Evolutionary conservation across 352 stramenopile genomes (phyloP).

Genomic region (Elongisporangium prolatum): DNA sequence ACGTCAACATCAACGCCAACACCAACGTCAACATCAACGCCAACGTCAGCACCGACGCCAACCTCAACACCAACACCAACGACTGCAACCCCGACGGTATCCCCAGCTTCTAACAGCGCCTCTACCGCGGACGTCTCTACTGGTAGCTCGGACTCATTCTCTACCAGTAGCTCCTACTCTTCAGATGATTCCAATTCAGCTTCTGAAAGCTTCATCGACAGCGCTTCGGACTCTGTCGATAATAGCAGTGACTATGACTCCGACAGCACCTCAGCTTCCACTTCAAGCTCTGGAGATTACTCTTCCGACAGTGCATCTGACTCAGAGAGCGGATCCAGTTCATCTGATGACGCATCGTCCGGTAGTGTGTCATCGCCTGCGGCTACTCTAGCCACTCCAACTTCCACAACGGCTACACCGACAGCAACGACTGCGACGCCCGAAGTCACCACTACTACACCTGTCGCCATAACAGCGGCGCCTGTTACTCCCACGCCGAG

Average conservation of each 20-base stretch:
- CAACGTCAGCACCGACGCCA: conserved; percentile 6
- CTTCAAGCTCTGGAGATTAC: background rate
- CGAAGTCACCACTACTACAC: background rate
- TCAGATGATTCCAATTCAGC: background rate
- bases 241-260: background rate
- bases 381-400: conserved; percentile 1
- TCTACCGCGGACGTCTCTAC: background rate
- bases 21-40: background rate
- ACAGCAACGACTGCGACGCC: conserved; percentile 1
- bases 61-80: conserved; percentile 4
- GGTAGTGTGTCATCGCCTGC: conserved; percentile 1
- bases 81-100: conserved; percentile 4
- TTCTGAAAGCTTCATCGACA: background rate
- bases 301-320: background rate
- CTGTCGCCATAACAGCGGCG: conserved; percentile 2
- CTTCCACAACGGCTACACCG: background rate
- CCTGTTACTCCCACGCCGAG: conserved; percentile 1
- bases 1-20: conserved; percentile 1
- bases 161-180: background rate
- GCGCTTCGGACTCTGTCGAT: background rate
- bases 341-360: background rate
- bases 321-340: background rate
- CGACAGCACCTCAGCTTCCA: background rate
- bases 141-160: background rate
- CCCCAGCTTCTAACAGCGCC: background rate